Evolutionary conservation across 2,329 filamentous ascomycete genomes (phyloP).

Genomic region (Penicillium griseofulvum): DNA sequence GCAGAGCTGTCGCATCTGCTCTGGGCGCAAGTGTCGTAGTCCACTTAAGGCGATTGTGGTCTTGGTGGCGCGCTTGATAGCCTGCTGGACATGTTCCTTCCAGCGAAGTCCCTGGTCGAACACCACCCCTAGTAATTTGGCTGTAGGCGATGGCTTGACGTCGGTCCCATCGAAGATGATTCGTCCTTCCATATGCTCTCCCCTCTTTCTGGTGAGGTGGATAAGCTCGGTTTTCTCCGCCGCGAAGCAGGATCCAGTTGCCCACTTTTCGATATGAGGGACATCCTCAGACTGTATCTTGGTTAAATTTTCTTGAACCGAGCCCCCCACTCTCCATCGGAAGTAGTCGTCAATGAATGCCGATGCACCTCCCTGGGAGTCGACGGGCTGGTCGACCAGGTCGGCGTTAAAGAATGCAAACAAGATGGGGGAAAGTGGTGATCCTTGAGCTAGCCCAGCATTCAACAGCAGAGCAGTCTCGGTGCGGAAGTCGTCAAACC

Average conservation of each 20-base stretch:
- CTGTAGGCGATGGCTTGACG: neutral
- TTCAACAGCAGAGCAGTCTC: neutral
- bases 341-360: conserved; percentile 1
- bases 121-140: neutral
- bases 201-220: neutral
- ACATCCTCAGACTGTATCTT: neutral
- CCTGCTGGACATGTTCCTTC: neutral
- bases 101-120: neutral
- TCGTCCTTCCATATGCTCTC: neutral
- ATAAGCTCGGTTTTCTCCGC: conserved; percentile 1
- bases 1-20: conserved; percentile 1
- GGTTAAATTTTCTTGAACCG: neutral
- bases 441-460: neutral
- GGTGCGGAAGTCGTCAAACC: neutral
- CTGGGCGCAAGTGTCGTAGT: neutral
- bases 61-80: neutral
- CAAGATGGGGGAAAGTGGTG: neutral
- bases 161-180: neutral
- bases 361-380: neutral
- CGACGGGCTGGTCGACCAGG: neutral
- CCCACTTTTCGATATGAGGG: neutral
- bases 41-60: neutral
- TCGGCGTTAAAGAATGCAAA: conserved; percentile 3
- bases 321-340: neutral
- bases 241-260: neutral